These are phyloP conservation scores for Pichia heedii DNA, from an alignment of 805 yeast genomes.

Conservation along the genomic window DNA sequence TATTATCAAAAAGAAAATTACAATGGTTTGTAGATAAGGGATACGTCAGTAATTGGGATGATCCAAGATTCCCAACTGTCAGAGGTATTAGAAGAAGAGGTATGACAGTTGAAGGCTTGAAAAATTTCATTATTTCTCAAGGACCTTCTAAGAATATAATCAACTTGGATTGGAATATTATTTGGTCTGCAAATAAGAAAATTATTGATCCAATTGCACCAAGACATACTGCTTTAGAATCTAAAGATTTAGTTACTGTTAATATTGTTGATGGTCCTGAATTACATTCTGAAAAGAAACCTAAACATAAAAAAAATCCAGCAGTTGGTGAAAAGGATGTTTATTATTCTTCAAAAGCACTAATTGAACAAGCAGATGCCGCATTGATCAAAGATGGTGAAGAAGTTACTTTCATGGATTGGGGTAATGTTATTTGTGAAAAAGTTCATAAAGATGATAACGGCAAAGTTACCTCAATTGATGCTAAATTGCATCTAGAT, in stretches of 20 bases:
- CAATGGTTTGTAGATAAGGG: constrained; percentile 98
- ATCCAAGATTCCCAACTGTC: constrained; percentile 98
- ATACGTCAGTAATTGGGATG: constrained; percentile 92
- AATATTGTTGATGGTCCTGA: constrained; percentile 62
- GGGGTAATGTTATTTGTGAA: constrained; percentile 89
- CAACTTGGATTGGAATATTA: constrained; percentile 94
- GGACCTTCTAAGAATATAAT: constrained; percentile 97
- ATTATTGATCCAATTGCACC: constrained; percentile 96
- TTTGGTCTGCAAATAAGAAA: constrained; percentile 97
- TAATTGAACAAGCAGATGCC: constrained; percentile 84
- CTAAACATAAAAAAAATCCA: constrained; percentile 93
- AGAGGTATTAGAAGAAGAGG: constrained; percentile 99
- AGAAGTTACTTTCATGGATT: constrained; percentile 96
- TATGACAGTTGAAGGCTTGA: constrained; percentile 96
- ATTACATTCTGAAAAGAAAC: constrained; percentile 60
- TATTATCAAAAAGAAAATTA: constrained; percentile 91
- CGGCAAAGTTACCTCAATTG: constrained; percentile 48
- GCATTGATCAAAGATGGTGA: constrained; percentile 62
- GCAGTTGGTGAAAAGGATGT: constrained; percentile 82
- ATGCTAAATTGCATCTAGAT: constrained; percentile 76
- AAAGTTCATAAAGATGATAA: constrained; percentile 55
- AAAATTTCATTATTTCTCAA: constrained; percentile 87
- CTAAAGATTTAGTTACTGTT: constrained; percentile 59
- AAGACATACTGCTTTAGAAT: constrained; percentile 77
- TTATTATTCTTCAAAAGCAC: constrained; percentile 49